These are phyloP conservation scores for Dacryopinax spathularia DNA, from an alignment of 768 basidiomycete genomes.

Conservation along the genomic window DNA sequence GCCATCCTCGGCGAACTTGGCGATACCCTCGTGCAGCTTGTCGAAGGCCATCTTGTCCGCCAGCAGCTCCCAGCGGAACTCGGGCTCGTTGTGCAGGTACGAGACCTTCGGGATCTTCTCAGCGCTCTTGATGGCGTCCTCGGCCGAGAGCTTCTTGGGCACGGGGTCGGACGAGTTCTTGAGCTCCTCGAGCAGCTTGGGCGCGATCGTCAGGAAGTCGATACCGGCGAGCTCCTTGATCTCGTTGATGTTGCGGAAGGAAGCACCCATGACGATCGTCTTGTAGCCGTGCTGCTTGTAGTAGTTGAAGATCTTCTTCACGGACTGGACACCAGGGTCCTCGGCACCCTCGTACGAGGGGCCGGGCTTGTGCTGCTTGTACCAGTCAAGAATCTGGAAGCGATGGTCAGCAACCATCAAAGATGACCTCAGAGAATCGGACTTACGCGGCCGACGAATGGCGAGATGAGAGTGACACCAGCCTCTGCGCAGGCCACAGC, in stretches of 20 bases:
- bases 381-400: constrained; percentile 88
- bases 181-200: constrained; percentile 81
- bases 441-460: constrained; percentile 93
- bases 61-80: constrained; percentile 89
- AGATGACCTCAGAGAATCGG: constrained; percentile 2
- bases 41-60: constrained; percentile 97
- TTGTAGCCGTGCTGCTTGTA: constrained; percentile 98
- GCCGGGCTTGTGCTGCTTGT: constrained; percentile 77
- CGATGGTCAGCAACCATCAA: constrained; percentile 10
- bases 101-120: constrained; percentile 63
- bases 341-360: constrained; percentile 79
- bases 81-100: constrained; percentile 82
- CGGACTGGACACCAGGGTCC: constrained; percentile 91
- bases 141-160: constrained; percentile 68
- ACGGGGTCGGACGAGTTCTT: constrained; percentile 63
- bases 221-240: constrained; percentile 91
- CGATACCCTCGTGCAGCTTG: constrained; percentile 96
- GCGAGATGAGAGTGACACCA: constrained; percentile 94
- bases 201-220: constrained; percentile 94
- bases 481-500: constrained; percentile 99
- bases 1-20: constrained; percentile 94
- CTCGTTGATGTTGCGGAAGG: constrained; percentile 94
- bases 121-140: constrained; percentile 18
- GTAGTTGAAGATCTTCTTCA: constrained; percentile 96
- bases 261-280: constrained; percentile 99